Percentiles rank a stretch among this genome's conserved stretches.
phyloP scores from a whole-genome alignment of 306 rosid genomes.

The Psophocarpus tetragonolobus region DNA sequence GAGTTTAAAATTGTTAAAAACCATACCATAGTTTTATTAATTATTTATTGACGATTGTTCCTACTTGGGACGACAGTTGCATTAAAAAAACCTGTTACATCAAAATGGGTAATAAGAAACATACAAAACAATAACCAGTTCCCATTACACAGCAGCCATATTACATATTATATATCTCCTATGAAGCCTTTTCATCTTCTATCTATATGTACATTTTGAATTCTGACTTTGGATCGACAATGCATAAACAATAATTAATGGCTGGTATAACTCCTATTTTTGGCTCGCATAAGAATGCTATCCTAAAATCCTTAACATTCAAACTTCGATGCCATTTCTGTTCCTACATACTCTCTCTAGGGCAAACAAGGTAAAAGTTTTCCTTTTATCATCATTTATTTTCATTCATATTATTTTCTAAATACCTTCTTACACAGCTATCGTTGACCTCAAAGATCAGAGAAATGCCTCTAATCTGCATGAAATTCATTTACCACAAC shows the following conservation, averaged over 20 bases:
- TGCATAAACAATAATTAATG: conserved; percentile 3
- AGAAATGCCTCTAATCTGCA: conserved; percentile 73
- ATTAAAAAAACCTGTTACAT: neutral
- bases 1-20: neutral
- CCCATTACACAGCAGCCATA: conserved; percentile 32
- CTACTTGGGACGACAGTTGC: neutral
- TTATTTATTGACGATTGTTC: conserved; percentile 20
- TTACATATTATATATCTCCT: conserved; percentile 7
- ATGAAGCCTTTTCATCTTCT: conserved; percentile 6
- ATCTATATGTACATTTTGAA: conserved; percentile 38
- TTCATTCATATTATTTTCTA: conserved; percentile 37
- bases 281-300: conserved; percentile 29
- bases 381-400: conserved; percentile 21
- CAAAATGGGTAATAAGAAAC: conserved; percentile 16
- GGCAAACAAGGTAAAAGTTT: conserved; percentile 37
- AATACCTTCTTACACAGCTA: conserved; percentile 49
- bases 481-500: conserved; percentile 30
- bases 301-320: neutral
- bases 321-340: conserved; percentile 18
- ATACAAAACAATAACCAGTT: conserved; percentile 2
- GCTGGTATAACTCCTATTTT: conserved; percentile 27
- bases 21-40: neutral
- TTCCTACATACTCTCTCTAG: conserved; percentile 28
- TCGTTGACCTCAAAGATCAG: conserved; percentile 66
- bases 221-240: conserved; percentile 18